Percentiles rank a stretch among this genome's conserved stretches.
Conservation (phyloP, 1,139 yeast species). For the Hemisphaericaspora lyxosophila region DNA sequence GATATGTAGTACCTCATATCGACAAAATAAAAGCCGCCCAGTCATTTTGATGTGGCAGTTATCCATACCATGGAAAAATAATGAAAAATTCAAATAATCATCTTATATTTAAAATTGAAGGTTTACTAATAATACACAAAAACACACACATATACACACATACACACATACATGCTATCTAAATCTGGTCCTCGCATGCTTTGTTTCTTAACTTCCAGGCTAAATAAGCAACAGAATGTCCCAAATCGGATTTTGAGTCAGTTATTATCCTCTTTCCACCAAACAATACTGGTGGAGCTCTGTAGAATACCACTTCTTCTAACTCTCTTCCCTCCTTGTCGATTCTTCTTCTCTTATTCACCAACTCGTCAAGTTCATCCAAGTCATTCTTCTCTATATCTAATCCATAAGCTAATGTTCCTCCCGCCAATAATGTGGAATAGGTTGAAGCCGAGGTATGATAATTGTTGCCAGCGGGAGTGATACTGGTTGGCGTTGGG, state of each 20-base stretch:
- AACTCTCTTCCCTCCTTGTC: slow-evolving; percentile 18
- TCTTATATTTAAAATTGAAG: no score
- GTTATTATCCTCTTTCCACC: slow-evolving; percentile 51
- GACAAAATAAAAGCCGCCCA: no score
- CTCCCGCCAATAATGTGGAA: slow-evolving; percentile 41
- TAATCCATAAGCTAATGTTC: slow-evolving; percentile 39
- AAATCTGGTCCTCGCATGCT: not conserved
- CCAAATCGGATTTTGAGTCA: slow-evolving; percentile 36
- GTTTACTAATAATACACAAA: slow-evolving; percentile 1
- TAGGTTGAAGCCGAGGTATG: slow-evolving; percentile 37
- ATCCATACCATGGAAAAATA: no score
- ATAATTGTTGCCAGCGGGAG: slow-evolving; percentile 21
- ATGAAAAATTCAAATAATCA: no score
- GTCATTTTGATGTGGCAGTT: no score
- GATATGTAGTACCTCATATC: no score
- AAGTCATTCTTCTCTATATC: slow-evolving; percentile 18
- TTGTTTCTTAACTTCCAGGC: slow-evolving; percentile 53
- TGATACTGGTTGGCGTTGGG: slow-evolving; percentile 22
- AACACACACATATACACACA: slow-evolving; percentile 1
- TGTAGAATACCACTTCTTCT: slow-evolving; percentile 70
- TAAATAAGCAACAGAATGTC: slow-evolving; percentile 70
- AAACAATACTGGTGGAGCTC: slow-evolving; percentile 67
- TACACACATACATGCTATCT: slow-evolving; percentile 1
- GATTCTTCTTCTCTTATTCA: slow-evolving; percentile 22
- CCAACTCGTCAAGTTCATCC: slow-evolving; percentile 20